Evolutionary conservation across 768 basidiomycete species (phyloP).

Genomic region (Pulveroboletus sp.): DNA sequence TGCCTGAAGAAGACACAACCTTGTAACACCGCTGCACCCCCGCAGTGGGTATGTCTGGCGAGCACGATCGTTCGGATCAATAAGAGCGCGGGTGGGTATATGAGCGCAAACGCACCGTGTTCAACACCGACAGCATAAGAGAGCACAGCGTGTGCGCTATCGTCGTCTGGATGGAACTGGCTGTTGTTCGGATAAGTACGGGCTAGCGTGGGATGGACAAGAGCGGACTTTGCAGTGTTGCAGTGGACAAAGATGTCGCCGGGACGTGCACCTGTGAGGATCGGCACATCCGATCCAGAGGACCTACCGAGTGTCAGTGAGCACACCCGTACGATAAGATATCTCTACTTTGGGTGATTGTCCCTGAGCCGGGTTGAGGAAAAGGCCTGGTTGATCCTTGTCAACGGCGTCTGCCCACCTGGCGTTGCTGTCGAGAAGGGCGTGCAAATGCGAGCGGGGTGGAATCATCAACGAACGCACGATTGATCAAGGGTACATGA

Average conservation of each 20-base stretch:
- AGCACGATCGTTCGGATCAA: constrained; percentile 56
- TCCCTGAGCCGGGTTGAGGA: constrained; percentile 54
- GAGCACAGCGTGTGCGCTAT: constrained; percentile 68
- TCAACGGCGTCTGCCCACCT: constrained; percentile 69
- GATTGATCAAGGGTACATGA: too few species aligned
- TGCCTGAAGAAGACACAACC: too few species aligned
- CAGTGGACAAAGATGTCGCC: constrained; percentile 88
- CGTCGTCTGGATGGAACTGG: constrained; percentile 73
- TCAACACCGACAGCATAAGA: constrained; percentile 75
- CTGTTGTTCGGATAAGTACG: constrained; percentile 36
- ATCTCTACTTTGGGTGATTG: constrained; percentile 74
- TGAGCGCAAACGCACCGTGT: constrained; percentile 56
- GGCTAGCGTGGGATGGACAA: not conserved
- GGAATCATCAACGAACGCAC: too few species aligned
- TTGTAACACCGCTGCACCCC: constrained; percentile 62
- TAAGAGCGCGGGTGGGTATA: constrained; percentile 1
- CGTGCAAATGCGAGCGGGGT: too few species aligned
- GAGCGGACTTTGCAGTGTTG: constrained; percentile 93
- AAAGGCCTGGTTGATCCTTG: constrained; percentile 59
- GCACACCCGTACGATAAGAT: too few species aligned
- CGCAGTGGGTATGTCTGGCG: constrained; percentile 83
- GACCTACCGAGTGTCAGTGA: constrained; percentile 37
- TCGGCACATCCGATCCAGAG: constrained; percentile 83
- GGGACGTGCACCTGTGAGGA: constrained; percentile 68
- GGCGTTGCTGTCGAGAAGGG: constrained; percentile 50